Percentiles rank a stretch among this genome's conserved stretches.
phyloP scores from a whole-genome alignment of 345 rosid genomes.

The Aethionema arabicum region DNA sequence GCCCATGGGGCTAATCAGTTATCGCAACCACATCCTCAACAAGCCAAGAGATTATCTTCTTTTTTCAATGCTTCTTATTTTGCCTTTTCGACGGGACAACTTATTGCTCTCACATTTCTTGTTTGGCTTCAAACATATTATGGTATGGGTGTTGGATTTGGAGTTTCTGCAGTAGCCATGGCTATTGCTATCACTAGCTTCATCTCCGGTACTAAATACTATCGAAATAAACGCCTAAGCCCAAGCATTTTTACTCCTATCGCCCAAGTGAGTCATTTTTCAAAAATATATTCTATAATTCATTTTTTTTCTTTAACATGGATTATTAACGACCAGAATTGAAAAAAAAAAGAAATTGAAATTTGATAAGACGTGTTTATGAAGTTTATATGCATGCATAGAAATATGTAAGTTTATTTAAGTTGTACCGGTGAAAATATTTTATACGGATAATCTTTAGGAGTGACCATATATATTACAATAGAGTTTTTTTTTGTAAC shows the following conservation, averaged over 20 bases:
- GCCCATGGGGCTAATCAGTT: constrained; percentile 98
- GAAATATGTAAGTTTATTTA: constrained; percentile 13
- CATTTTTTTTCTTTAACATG: no score
- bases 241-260: constrained; percentile 84
- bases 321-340: constrained; percentile 24
- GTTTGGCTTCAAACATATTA: constrained; percentile 97
- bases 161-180: constrained; percentile 93
- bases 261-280: constrained; percentile 84
- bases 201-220: constrained; percentile 71
- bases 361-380: constrained; percentile 10
- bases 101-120: constrained; percentile 78
- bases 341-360: neutral
- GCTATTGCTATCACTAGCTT: constrained; percentile 76
- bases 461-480: neutral
- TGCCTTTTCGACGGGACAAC: constrained; percentile 89
- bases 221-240: constrained; percentile 76
- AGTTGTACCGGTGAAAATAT: constrained; percentile 25
- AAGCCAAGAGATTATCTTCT: constrained; percentile 73
- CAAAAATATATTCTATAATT: no score
- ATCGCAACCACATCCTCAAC: constrained; percentile 48
- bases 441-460: constrained; percentile 11
- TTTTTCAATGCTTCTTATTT: constrained; percentile 94
- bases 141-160: constrained; percentile 95
- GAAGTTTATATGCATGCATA: constrained; percentile 29
- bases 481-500: no score